Evolutionary conservation across 75 land plant species (phyloP).

Genomic region (Cryptomeria japonica): DNA sequence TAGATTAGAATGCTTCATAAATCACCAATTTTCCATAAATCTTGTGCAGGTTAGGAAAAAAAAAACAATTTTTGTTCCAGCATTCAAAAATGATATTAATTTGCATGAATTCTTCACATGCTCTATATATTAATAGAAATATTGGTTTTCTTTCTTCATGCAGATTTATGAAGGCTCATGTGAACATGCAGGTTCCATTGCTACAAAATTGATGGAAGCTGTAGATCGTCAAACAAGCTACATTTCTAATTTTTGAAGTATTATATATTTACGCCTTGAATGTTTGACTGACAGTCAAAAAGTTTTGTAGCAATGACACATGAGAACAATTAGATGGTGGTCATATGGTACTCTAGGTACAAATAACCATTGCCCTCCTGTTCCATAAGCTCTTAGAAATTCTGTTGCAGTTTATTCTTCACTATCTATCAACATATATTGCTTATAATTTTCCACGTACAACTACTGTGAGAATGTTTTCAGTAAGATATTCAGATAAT

Average conservation of each 20-base stretch:
- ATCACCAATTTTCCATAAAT: too few relatives aligned
- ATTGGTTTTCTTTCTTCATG: constrained; percentile 2
- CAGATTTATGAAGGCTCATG: constrained; percentile 91
- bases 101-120: too few relatives aligned
- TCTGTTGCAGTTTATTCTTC: not conserved
- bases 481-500: not conserved
- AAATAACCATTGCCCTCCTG: not conserved
- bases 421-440: not conserved
- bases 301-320: constrained; percentile 8
- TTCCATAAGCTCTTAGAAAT: not conserved
- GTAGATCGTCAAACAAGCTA: constrained; percentile 31
- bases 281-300: not conserved
- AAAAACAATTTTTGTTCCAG: too few relatives aligned
- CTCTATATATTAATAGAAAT: not conserved
- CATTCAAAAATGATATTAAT: too few relatives aligned
- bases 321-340: not conserved
- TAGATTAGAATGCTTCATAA: too few relatives aligned
- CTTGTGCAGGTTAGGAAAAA: too few relatives aligned
- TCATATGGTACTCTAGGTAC: not conserved
- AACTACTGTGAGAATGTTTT: not conserved
- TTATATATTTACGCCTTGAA: not conserved
- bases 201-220: constrained; percentile 77
- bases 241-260: not conserved
- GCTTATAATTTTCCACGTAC: not conserved
- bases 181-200: constrained; percentile 79